Evolutionary conservation across 768 basidiomycete species (phyloP).

Genomic region (Obba rivulosa): DNA sequence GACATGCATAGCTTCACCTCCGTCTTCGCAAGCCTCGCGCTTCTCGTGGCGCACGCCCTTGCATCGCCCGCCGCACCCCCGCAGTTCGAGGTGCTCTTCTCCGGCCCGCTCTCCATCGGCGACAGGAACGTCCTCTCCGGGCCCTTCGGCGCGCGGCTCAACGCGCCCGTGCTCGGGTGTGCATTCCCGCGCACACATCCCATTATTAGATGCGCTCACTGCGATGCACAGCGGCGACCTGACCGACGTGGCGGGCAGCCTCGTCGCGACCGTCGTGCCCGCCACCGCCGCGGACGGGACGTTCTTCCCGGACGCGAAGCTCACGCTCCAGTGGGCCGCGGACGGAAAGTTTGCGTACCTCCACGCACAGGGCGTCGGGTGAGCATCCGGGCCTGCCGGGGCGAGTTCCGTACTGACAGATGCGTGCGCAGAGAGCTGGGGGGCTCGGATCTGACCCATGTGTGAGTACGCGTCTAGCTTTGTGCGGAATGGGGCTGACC

Average conservation of each 20-base stretch:
- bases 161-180: background rate
- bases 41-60: too few relatives aligned
- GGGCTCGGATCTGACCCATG: too few relatives aligned
- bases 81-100: background rate
- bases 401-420: too few relatives aligned
- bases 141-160: background rate
- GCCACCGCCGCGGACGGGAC: background rate
- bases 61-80: background rate
- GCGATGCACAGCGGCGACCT: background rate
- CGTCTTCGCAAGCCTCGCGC: too few relatives aligned
- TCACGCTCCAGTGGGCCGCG: background rate
- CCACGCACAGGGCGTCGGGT: background rate
- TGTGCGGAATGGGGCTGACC: too few relatives aligned
- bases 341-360: slow-evolving; percentile 1
- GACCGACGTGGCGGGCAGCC: background rate
- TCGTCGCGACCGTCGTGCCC: background rate
- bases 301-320: background rate
- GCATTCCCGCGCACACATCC: background rate
- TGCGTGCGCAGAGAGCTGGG: too few relatives aligned
- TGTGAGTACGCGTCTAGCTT: too few relatives aligned
- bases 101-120: background rate
- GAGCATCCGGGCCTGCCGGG: background rate
- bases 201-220: background rate
- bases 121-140: background rate
- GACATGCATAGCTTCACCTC: too few relatives aligned